A percentile compares a stretch with the other conserved stretches of the same genome.
phyloP scores from a whole-genome alignment of 257 asterid genomes.

The Solanum raphanifolium region DNA sequence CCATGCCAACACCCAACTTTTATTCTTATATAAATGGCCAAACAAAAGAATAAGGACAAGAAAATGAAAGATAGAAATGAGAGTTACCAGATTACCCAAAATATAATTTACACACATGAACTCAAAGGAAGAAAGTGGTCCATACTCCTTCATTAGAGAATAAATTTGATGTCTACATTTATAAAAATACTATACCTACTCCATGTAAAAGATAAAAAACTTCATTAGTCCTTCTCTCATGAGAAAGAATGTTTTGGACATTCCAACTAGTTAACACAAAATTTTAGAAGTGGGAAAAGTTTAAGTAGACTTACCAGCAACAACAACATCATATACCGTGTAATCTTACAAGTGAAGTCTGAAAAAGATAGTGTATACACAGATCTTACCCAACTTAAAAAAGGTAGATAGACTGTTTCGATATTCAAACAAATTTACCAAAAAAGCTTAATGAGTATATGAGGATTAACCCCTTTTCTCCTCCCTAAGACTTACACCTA shows the following conservation, averaged over 20 bases:
- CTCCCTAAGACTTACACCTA: neutral
- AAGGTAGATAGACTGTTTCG: neutral
- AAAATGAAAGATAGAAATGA: neutral
- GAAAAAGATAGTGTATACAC: accelerated
- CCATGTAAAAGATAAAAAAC: neutral
- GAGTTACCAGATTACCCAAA: neutral
- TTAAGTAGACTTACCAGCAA: neutral
- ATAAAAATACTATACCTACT: neutral
- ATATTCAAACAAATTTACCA: neutral
- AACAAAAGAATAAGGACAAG: neutral
- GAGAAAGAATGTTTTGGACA: neutral
- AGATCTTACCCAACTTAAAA: no score
- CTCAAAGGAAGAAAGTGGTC: neutral
- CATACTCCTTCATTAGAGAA: neutral
- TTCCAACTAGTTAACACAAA: neutral
- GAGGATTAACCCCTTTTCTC: neutral
- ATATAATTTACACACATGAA: neutral
- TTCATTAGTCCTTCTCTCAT: neutral
- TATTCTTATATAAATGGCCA: neutral
- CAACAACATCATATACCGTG: neutral
- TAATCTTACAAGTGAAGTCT: neutral
- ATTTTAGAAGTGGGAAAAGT: neutral
- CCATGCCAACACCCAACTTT: neutral
- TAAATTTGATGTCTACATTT: neutral
- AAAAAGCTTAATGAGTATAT: neutral